Evolutionary conservation across 805 yeast species (phyloP), one percentile per base, ranked within the genome.

Genomic region (Naumovozyma castellii): DNA sequence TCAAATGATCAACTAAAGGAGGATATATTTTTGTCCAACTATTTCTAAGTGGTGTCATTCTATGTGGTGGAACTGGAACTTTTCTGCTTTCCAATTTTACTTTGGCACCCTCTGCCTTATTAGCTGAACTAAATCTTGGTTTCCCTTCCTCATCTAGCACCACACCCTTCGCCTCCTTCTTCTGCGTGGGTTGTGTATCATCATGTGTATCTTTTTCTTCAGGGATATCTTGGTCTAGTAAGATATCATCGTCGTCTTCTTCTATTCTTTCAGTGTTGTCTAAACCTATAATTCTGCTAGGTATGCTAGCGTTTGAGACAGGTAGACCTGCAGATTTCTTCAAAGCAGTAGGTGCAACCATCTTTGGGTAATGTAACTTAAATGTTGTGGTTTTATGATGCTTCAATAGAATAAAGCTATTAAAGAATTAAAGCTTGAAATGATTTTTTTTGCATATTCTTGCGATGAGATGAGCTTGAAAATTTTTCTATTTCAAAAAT

Each of bases 11-110:
- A 29, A 92, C 97, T 49, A 92, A 68, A 4, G 98, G 97, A 27
- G 94, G 95, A 59, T 92, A 92, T 34, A 92, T 81, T 61, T 92
- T 92, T 34, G 85, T 74, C 99, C 99, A 92, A 35, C 80, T 72
- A 48, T 76, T 76, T 61, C 86, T 84, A 54, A 92, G 72, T 18
- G 98, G 98, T 1, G 94, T 74, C 87, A 92, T 82, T 71, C 99
- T 76, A 62, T 92, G 97, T 22, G 97, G 97, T 32, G 98, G 98
- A 25, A 92, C 94, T 3, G 90, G 76, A 9, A 92, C 84, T 56
- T 88, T 88, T 66, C 97, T 74, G 40, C 81, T 72, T 62, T 90
- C 97, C 39, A 80, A 67, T 62, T 86, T 86, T 22, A 85, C 88
- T 46, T 72, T 75, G 66, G 69, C 72, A 4, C 57, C 65, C 30